Base-by-base conservation (phyloP, 208 protist genomes). In the Wallacemonas sp. region DNA sequence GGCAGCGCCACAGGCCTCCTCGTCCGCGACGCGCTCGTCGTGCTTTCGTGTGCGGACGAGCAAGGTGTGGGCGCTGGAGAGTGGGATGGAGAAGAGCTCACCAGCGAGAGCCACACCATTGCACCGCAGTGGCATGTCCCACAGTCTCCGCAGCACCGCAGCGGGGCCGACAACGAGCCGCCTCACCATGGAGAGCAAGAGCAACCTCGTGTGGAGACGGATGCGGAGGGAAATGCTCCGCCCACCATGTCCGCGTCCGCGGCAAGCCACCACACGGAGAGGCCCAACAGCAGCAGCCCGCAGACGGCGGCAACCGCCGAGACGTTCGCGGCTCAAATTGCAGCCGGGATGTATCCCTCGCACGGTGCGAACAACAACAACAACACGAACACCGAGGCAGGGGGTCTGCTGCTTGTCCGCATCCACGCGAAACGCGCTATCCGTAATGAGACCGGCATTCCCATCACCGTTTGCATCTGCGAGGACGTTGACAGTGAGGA, bases 41-140 rank as follows among this genome's bases (percentile, higher is more conserved):
- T 75, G 33, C 65, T 79, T 49, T 75, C 79, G 47, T 79, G 75
- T 58, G 58, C 62, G 36, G 72, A 83, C 28, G 62, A 56, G 12
- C 38, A 72, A n/a, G 26, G 33, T 30, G 21, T 4, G 19, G 44
- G 26, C 36, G 49, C 19, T 12, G 51, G 51, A 21, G 46, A 44
- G 17, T 62, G 56, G 41, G 31, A 62, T 4, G 12, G 15, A 39
- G 41, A 62, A 17, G 19, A 62, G 56, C 27, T 62, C 17, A 58
- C 9, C 26, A 31, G 30, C 4, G 33, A 14, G 4, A 46, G 9
- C 12, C 36, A 62, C 56, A 49, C 34, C 36, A 4, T 62, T 11
- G 19, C 22, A 27, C 56, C 56, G 15, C 56, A 47, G 56, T 62
- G 56, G 56, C 56, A 47, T 36, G n/a, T 39, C 12, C 47, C 47